phyloP scores from a whole-genome alignment of 2,329 filamentous ascomycete genomes.

The Colletotrichum sp. region DNA sequence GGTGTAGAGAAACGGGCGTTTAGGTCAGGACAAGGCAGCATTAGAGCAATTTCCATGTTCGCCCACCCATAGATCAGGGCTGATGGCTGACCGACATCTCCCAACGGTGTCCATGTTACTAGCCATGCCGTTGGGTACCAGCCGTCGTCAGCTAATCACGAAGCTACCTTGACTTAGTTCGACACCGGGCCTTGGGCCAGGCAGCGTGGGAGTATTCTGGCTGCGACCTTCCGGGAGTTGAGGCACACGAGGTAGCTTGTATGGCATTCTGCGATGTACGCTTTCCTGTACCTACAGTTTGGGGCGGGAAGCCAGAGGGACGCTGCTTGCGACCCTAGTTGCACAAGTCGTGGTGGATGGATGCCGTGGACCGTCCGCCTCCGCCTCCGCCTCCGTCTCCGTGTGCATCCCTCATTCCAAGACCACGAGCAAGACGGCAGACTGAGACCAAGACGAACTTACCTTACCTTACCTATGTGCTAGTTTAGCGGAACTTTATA shows the following conservation, averaged over 20 bases:
- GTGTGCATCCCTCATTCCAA: neutral
- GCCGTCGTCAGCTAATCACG: neutral
- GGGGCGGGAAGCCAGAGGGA: neutral
- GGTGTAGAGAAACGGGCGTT: neutral
- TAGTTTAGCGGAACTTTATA: neutral
- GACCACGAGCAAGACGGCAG: neutral
- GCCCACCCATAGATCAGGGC: neutral
- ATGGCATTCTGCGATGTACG: neutral
- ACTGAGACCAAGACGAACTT: neutral
- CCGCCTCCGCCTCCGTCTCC: neutral
- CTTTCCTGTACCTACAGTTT: neutral
- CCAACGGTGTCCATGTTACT: neutral
- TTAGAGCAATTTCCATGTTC: neutral
- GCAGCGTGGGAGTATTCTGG: neutral
- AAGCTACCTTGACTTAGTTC: neutral
- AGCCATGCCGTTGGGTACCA: neutral
- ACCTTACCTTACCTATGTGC: neutral
- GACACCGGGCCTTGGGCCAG: neutral
- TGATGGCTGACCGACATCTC: slow-evolving; percentile 3
- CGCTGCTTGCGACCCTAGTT: neutral
- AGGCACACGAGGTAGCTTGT: neutral
- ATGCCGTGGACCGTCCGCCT: neutral
- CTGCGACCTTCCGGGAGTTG: neutral
- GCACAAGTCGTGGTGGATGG: neutral
- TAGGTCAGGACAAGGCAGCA: neutral